Percentiles rank a stretch among this genome's conserved stretches.
These are phyloP conservation scores for Termitomyces sp. DNA, from an alignment of 768 basidiomycete genomes.

Conservation along the genomic window DNA sequence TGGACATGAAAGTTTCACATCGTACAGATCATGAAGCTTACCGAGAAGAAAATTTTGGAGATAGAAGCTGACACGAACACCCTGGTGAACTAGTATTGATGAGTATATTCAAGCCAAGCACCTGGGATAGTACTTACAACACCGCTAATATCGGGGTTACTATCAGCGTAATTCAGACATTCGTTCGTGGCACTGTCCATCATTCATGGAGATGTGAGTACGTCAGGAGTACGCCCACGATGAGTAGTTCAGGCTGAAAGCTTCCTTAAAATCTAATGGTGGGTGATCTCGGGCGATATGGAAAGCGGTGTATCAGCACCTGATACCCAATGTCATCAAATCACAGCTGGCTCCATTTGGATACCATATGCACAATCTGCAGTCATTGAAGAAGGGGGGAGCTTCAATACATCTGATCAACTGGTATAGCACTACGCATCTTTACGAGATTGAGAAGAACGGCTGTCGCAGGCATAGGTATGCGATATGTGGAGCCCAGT, in stretches of 20 bases:
- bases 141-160: constrained; percentile 30
- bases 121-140: constrained; percentile 14
- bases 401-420: constrained; percentile 38
- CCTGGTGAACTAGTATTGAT: constrained; percentile 11
- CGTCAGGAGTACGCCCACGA: too few relatives aligned
- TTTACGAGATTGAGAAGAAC: constrained; percentile 55
- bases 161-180: constrained; percentile 15
- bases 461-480: constrained; percentile 54
- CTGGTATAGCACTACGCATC: constrained; percentile 49
- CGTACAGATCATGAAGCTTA: constrained; percentile 4
- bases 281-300: neutral
- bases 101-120: neutral
- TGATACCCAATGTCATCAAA: too few relatives aligned
- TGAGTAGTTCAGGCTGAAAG: neutral
- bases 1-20: neutral
- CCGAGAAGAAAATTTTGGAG: constrained; percentile 22
- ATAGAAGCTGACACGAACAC: constrained; percentile 30
- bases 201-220: neutral
- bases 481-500: constrained; percentile 50
- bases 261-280: neutral
- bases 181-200: constrained; percentile 6
- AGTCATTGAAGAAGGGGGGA: too few relatives aligned
- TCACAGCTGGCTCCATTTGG: neutral
- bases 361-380: too few relatives aligned
- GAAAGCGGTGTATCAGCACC: neutral